phyloP scores from a whole-genome alignment of 1,284 basidiomycete genomes.

The Mycena citricolor region DNA sequence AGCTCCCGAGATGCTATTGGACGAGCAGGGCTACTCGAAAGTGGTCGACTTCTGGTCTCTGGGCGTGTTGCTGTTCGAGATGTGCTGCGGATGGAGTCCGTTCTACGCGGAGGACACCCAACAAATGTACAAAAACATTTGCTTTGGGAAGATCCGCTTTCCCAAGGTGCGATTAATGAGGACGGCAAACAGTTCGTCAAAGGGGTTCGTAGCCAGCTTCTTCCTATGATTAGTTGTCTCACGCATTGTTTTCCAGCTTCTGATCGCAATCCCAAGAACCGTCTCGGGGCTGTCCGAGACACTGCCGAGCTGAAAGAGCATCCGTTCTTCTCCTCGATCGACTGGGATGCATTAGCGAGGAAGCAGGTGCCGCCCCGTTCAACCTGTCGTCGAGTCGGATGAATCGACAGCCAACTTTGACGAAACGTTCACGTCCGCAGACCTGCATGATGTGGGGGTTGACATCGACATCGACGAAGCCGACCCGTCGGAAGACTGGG shows the following conservation, averaged over 20 bases:
- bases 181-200: constrained; percentile 99
- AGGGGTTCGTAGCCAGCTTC: constrained; percentile 77
- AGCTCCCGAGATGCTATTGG: constrained; percentile 97
- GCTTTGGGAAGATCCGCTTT: constrained; percentile 98
- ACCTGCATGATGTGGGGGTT: constrained; percentile 72
- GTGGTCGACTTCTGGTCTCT: constrained; percentile 99
- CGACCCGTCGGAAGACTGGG: constrained; percentile 75
- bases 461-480: constrained; percentile 66
- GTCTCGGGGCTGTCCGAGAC: constrained; percentile 89
- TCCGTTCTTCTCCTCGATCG: constrained; percentile 90
- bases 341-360: constrained; percentile 83
- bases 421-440: constrained; percentile 92
- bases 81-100: constrained; percentile 99
- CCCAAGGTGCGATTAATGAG: constrained; percentile 94
- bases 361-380: constrained; percentile 98
- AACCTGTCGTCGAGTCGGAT: constrained; percentile 96
- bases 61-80: constrained; percentile 90
- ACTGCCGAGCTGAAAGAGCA: constrained; percentile 96
- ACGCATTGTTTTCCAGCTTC: too few relatives aligned
- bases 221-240: too few relatives aligned
- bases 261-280: constrained; percentile 90
- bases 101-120: constrained; percentile 99
- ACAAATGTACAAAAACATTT: constrained; percentile 99
- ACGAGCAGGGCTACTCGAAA: constrained; percentile 98
- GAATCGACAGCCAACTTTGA: constrained; percentile 98